A percentile compares a stretch with the other conserved stretches of the same genome.
phyloP scores from a whole-genome alignment of 139 green algal species.

The Chlorella sorokiniana region DNA sequence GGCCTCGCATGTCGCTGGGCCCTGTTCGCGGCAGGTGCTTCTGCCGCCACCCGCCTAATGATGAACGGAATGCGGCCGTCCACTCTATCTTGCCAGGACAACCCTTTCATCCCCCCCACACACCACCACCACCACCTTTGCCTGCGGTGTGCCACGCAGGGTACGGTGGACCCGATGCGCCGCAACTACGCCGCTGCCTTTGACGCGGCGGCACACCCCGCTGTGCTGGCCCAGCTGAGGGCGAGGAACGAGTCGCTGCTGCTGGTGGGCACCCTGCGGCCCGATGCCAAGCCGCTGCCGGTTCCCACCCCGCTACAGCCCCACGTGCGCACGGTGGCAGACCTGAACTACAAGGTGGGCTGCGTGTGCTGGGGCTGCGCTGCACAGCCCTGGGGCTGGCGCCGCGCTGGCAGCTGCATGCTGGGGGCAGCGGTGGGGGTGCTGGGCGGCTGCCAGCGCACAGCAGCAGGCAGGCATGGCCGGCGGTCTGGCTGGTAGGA shows the following conservation, averaged over 20 bases:
- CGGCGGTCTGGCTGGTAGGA: too few species aligned
- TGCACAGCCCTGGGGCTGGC: background rate
- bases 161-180: background rate
- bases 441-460: too few species aligned
- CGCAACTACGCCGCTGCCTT: constrained; percentile 9
- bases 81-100: too few species aligned
- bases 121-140: too few species aligned
- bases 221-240: constrained; percentile 16
- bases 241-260: background rate
- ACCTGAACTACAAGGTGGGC: background rate
- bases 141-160: background rate
- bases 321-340: background rate
- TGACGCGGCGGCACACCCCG: background rate
- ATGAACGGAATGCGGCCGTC: too few species aligned
- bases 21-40: background rate
- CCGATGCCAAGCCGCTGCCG: background rate
- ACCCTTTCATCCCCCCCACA: too few species aligned
- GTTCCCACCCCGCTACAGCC: background rate
- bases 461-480: too few species aligned
- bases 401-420: background rate
- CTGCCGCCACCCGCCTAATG: background rate
- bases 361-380: background rate
- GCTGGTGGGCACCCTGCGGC: background rate
- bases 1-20: background rate
- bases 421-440: too few species aligned